phyloP scores from a whole-genome alignment of 371 early-diverging fungal genomes.

The Apophysomyces ossiformis region DNA sequence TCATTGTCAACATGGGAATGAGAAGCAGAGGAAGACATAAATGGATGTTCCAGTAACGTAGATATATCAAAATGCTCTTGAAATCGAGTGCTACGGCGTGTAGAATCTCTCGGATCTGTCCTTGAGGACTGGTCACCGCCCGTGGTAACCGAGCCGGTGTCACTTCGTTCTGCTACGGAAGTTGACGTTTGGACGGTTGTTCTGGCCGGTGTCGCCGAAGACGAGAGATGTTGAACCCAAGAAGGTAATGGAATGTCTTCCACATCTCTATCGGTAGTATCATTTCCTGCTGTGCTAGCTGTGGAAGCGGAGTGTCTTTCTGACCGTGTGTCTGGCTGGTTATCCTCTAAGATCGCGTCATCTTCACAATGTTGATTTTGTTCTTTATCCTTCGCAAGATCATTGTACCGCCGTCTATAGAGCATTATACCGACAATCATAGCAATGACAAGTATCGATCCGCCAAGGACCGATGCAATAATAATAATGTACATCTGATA shows the following conservation, averaged over 20 bases:
- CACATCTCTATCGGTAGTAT: background rate
- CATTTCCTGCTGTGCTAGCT: background rate
- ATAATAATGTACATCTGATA: constrained; percentile 1
- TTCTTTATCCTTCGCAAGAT: background rate
- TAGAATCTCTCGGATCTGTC: background rate
- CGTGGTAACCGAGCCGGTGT: background rate
- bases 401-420: background rate
- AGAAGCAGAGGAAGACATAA: background rate
- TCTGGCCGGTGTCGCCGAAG: background rate
- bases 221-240: constrained; percentile 4
- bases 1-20: background rate
- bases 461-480: background rate
- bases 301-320: background rate
- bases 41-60: background rate
- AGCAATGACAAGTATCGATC: background rate
- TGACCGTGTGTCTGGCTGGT: background rate
- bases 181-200: background rate
- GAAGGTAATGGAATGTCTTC: background rate
- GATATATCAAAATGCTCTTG: constrained; percentile 5
- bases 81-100: constrained; percentile 1
- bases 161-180: background rate
- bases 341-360: constrained; percentile 4
- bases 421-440: background rate
- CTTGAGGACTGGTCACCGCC: background rate
- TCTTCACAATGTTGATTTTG: background rate